Evolutionary conservation across 202 grass and related monocot species (phyloP).

Genomic region (Sporobolus alterniflorus): DNA sequence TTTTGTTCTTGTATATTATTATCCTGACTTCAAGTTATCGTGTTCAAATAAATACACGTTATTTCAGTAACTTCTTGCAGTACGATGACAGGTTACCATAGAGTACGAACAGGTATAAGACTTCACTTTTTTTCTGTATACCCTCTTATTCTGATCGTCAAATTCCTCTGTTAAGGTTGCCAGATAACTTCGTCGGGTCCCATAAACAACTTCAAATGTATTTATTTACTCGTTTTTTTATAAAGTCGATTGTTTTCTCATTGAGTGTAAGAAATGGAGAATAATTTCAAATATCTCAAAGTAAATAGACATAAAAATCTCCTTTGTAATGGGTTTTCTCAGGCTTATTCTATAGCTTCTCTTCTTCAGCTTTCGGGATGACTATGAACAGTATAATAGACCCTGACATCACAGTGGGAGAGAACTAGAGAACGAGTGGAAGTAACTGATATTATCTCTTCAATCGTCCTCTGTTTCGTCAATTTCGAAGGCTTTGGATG

Average conservation of each 20-base stretch:
- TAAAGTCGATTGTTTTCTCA: background rate
- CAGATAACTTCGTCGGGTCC: too few species aligned
- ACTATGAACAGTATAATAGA: background rate
- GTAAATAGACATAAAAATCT: background rate
- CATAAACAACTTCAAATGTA: background rate
- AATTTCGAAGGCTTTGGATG: conserved; percentile 15
- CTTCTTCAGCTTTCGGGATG: background rate
- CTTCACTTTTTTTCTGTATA: background rate
- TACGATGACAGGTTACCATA: too few species aligned
- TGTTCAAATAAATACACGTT: too few species aligned
- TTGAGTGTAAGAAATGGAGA: background rate
- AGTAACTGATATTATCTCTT: background rate
- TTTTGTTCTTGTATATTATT: too few species aligned
- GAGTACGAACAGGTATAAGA: too few species aligned
- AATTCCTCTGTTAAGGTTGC: background rate
- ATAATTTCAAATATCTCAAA: background rate
- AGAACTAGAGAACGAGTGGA: background rate
- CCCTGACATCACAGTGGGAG: background rate
- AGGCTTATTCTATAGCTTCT: too few species aligned
- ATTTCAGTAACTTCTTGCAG: too few species aligned
- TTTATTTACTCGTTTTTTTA: background rate
- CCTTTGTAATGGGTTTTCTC: background rate
- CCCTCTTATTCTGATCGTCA: background rate
- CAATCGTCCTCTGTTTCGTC: background rate
- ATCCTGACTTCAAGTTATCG: too few species aligned